Conservation (phyloP, 2,329 filamentous ascomycete genomes). For the Aaosphaeria pasadenensis region DNA sequence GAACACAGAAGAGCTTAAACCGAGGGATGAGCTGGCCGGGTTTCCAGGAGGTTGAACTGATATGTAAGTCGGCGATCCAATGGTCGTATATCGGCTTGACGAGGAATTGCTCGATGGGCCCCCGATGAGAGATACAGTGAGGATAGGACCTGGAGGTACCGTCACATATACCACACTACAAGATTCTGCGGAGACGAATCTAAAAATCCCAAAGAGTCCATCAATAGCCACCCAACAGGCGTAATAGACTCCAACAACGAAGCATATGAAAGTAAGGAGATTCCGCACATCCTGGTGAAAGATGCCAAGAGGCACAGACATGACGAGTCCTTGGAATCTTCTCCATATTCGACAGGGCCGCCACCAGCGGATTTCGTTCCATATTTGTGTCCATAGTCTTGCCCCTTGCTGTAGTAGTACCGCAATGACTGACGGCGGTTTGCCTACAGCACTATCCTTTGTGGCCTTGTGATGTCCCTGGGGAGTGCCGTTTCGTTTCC, state of each 20-base stretch:
- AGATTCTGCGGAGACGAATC: conserved; percentile 21
- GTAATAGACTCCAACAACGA: conserved; percentile 9
- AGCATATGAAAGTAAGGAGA: conserved; percentile 7
- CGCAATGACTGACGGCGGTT: not conserved
- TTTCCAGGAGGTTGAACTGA: too few species aligned
- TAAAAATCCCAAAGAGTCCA: conserved; percentile 15
- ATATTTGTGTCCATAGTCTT: not conserved
- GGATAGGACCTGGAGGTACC: conserved; percentile 24
- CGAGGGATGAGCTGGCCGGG: too few species aligned
- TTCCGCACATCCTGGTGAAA: conserved; percentile 12
- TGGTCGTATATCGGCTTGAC: too few species aligned
- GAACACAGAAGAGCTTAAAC: too few species aligned
- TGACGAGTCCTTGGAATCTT: conserved; percentile 9
- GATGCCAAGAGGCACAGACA: conserved; percentile 8
- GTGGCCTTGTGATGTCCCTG: not conserved
- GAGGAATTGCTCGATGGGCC: conserved; percentile 6
- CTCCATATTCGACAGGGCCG: conserved; percentile 19
- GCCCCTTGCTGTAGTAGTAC: too few species aligned
- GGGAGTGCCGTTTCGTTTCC: not conserved
- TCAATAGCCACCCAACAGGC: conserved; percentile 18
- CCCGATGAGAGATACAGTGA: conserved; percentile 30
- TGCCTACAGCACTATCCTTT: not conserved
- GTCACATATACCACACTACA: conserved; percentile 34
- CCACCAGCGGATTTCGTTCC: conserved; percentile 7
- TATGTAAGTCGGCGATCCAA: too few species aligned